phyloP scores from a whole-genome alignment of 495 filamentous ascomycete species.

The Trichoderma erinaceum region DNA sequence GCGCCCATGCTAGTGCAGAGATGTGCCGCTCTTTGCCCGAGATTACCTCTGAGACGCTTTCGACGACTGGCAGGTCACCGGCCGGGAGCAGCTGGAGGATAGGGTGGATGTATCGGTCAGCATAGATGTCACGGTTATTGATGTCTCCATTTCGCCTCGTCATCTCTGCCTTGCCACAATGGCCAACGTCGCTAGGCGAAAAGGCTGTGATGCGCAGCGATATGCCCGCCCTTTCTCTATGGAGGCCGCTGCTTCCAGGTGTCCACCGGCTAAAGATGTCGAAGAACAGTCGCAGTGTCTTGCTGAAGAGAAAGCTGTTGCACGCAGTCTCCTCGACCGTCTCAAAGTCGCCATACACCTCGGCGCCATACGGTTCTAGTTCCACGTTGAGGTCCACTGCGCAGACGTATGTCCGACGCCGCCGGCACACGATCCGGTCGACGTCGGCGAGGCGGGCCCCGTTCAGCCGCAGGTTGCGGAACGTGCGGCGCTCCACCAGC shows the following conservation, averaged over 20 bases:
- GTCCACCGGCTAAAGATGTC: neutral
- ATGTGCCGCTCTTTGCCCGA: neutral
- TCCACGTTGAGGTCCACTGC: constrained; percentile 13
- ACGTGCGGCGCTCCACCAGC: constrained; percentile 20
- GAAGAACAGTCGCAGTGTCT: constrained; percentile 6
- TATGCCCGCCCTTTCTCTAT: neutral
- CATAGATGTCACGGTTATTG: neutral
- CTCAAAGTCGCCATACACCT: constrained; percentile 8
- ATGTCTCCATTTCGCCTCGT: neutral
- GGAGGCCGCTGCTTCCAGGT: neutral
- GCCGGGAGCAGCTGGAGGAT: neutral
- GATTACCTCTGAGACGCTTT: neutral
- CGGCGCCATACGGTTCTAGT: neutral
- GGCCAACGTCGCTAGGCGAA: neutral
- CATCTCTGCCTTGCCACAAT: neutral
- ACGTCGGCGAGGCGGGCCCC: constrained; percentile 21
- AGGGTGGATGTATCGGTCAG: neutral
- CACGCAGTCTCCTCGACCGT: constrained; percentile 3
- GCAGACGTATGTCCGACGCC: neutral
- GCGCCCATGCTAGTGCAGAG: neutral
- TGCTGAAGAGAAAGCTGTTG: constrained; percentile 13
- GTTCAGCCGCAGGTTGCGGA: constrained; percentile 20
- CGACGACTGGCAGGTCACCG: neutral
- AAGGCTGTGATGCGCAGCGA: neutral
- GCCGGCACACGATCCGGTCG: neutral